Evolutionary conservation across 2,329 filamentous ascomycete genomes (phyloP).

Genomic region (Albophoma yamanashiensis): DNA sequence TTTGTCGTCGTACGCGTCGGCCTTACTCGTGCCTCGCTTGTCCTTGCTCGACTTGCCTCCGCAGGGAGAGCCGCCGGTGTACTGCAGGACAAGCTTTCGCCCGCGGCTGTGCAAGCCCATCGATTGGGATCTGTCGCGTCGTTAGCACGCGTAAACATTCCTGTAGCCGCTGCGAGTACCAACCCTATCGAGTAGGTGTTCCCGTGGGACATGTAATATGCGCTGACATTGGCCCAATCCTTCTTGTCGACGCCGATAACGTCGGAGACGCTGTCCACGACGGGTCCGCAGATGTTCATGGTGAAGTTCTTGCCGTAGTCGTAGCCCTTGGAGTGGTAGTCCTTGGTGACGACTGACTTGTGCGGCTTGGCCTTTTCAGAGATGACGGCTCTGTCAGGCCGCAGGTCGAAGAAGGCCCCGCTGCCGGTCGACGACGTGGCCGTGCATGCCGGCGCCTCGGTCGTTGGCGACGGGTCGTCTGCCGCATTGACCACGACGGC

Average conservation of each 20-base stretch:
- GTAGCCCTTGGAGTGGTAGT: conserved; percentile 58
- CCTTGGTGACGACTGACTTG: conserved; percentile 30
- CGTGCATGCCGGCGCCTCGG: conserved; percentile 39
- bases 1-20: background rate
- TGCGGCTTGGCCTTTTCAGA: conserved; percentile 32
- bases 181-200: conserved; percentile 68
- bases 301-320: conserved; percentile 78
- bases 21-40: background rate
- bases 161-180: conserved; percentile 17
- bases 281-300: conserved; percentile 67
- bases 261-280: conserved; percentile 54
- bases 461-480: conserved; percentile 28
- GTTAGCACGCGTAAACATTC: background rate
- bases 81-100: conserved; percentile 66
- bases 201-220: conserved; percentile 58
- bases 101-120: conserved; percentile 48
- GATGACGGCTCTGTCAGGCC: conserved; percentile 39
- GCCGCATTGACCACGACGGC: conserved; percentile 22
- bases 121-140: conserved; percentile 30
- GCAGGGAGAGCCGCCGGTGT: conserved; percentile 67
- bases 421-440: conserved; percentile 43
- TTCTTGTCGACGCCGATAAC: conserved; percentile 53
- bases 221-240: conserved; percentile 64
- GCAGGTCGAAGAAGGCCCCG: conserved; percentile 49
- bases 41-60: conserved; percentile 30